Evolutionary conservation across 2,329 filamentous ascomycete genomes (phyloP), one percentile per base, ranked within the genome.

Genomic region (Pseudogymnoascus sp.): DNA sequence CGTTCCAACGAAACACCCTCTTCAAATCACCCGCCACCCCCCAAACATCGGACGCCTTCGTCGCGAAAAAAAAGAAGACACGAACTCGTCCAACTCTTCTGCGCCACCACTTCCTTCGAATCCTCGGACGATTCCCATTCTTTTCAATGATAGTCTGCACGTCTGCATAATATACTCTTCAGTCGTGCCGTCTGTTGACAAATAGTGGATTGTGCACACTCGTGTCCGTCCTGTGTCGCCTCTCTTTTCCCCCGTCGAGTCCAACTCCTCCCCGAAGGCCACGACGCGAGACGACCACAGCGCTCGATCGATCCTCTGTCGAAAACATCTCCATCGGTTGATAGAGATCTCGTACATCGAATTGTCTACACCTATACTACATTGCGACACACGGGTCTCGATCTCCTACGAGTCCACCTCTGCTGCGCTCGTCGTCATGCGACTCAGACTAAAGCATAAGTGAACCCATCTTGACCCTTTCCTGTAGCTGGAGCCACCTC

Each of bases 351-450:
- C 39, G 9, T 45, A 23, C 12, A 15, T 13, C 39, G 39, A 45
- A 45, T 45, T 45, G 39, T 45, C 39, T 9, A 45, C 15, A 45
- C 21, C 39, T 45, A n/a, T 26, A 45, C 39, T 45, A 45, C 39
- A 45, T 26, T 45, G 39, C 39, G 39, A 45, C 39, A 45, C 39
- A 15, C 39, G 39, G 39, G 39, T 45, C 39, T 45, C 39, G 39
- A 45, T 26, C 26, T 56, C 41, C 33, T 41, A 48, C 60, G 23
- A 60, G 64, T 64, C 60, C 60, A 57, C 52, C 63, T 64, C 65
- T 62, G 65, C 33, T 56, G 52, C 66, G 65, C 65, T 69, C 69
- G 71, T 71, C 70, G 70, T 70, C 70, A 72, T 72, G 70, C 70
- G 70, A 71, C 68, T 71, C 70, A 67, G 69, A 67, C 64, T 63